Percentiles rank a stretch among this genome's conserved stretches.
These are phyloP conservation scores for Hymenoscyphus fraxineus DNA, from an alignment of 2,329 filamentous ascomycete genomes.

Conservation along the genomic window DNA sequence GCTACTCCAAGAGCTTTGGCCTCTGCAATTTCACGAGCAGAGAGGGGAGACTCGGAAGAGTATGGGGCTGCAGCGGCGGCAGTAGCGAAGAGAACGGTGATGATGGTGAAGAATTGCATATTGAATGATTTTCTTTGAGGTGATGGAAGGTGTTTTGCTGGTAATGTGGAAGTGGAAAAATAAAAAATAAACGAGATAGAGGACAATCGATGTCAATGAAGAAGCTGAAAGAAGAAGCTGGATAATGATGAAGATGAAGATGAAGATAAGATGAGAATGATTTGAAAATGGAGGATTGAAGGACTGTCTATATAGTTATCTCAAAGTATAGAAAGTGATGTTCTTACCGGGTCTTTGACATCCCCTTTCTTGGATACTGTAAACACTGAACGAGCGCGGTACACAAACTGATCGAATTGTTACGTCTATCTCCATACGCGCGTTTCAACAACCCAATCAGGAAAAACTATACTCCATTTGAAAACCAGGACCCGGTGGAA, in stretches of 20 bases:
- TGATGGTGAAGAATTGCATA: conserved; percentile 13
- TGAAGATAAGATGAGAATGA: neutral
- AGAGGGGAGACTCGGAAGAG: neutral
- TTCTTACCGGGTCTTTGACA: neutral
- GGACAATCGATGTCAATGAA: neutral
- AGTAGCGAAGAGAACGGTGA: conserved; percentile 7
- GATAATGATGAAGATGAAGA: neutral
- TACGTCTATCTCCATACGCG: neutral
- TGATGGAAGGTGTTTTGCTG: neutral
- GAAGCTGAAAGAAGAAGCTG: neutral
- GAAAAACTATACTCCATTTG: neutral
- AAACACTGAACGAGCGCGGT: neutral
- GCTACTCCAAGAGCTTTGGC: conserved; percentile 8
- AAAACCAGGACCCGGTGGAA: neutral
- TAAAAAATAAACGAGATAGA: neutral
- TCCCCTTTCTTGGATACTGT: neutral
- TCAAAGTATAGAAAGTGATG: neutral
- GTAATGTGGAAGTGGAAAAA: neutral
- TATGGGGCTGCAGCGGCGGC: neutral
- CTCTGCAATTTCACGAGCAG: neutral
- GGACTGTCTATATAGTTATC: neutral
- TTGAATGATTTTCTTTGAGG: neutral
- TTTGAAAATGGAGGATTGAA: conserved; percentile 2
- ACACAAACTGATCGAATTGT: neutral
- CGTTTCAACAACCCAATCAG: neutral